Percentiles rank a stretch among this genome's conserved stretches.
phyloP scores from a whole-genome alignment of 495 filamentous ascomycete genomes.

The Penicillium ochrochloron region DNA sequence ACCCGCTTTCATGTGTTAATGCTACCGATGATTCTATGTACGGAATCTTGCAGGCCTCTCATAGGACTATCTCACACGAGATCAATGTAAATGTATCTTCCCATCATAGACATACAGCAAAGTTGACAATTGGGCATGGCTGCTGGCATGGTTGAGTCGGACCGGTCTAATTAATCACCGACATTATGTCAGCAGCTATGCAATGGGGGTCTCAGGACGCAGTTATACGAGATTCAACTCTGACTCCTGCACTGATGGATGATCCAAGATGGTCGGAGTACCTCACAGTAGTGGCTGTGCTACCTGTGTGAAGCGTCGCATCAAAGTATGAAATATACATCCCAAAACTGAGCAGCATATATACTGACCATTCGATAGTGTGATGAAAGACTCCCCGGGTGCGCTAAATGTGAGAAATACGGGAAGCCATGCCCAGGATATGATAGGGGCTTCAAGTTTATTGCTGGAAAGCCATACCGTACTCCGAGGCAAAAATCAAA shows the following conservation, averaged over 20 bases:
- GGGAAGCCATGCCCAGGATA: conserved; percentile 43
- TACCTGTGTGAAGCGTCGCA: conserved; percentile 40
- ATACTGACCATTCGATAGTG: conserved; percentile 33
- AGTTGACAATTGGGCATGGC: neutral
- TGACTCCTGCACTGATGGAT: conserved; percentile 1
- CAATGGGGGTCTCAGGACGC: neutral
- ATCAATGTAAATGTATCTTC: neutral
- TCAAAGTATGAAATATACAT: conserved; percentile 29
- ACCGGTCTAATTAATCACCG: conserved; percentile 19
- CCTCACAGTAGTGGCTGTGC: conserved; percentile 63
- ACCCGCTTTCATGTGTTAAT: no score
- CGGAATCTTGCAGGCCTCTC: neutral
- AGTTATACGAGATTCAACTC: conserved; percentile 17
- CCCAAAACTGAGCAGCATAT: neutral
- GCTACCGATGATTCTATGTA: neutral
- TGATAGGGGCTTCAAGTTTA: conserved; percentile 40
- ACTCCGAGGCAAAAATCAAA: conserved; percentile 20
- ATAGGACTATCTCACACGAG: neutral
- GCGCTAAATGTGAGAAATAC: conserved; percentile 40
- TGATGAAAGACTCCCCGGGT: conserved; percentile 38
- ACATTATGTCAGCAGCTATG: conserved; percentile 16
- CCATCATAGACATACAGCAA: neutral
- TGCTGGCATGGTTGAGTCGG: neutral
- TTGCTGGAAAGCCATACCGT: conserved; percentile 40
- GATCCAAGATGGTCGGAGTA: conserved; percentile 40